Base-by-base conservation (phyloP, 441 rosid species). In the Isatis lusitanica region DNA sequence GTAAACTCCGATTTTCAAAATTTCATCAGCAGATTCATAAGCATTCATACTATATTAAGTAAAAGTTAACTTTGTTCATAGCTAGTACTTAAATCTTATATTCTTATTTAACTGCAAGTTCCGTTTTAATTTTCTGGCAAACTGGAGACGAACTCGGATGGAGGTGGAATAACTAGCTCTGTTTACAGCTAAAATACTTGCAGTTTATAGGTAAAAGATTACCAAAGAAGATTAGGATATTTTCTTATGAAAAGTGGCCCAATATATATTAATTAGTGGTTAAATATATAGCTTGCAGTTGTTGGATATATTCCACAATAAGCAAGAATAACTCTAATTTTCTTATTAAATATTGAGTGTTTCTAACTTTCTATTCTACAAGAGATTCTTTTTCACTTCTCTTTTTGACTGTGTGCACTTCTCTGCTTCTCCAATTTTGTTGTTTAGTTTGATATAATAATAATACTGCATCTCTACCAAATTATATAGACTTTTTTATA, bases 281-380 rank as follows among this genome's bases (percentile, higher is more conserved):
- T 66, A 11, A 57, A 30, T 56, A 47, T 26, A 33, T 42, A 16
- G 70, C 70, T 68, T 68, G 35, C 63, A 70, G 79, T 30, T 56
- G 71, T 56, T 63, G 75, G 79, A 70, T 76, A 70, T 69, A 76
- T 76, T 70, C 79, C 75, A 75, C 61, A 47, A 21, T 69, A 69
- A 46, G 39, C 43, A 33, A 53, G 61, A 70, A 39, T 65, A 68
- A 63, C 66, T 56, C 75, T 46, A 53, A 7, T 31, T 74, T 4
- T 52, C 47, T 4, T 35, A 31, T 11, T 62, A 62, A 53, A 28
- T 46, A 38, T 63, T 40, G 9, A 55, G 71, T 70, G 24, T 21
- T 21, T 21, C 24, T 21, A 21, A 21, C 55, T 30, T 64, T 52
- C 64, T 76, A 76, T 76, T 64, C 71, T 50, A 63, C 53, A 57